These are phyloP conservation scores for Psidium friedrichsthalianum DNA, from an alignment of 345 rosid genomes.

Conservation along the genomic window DNA sequence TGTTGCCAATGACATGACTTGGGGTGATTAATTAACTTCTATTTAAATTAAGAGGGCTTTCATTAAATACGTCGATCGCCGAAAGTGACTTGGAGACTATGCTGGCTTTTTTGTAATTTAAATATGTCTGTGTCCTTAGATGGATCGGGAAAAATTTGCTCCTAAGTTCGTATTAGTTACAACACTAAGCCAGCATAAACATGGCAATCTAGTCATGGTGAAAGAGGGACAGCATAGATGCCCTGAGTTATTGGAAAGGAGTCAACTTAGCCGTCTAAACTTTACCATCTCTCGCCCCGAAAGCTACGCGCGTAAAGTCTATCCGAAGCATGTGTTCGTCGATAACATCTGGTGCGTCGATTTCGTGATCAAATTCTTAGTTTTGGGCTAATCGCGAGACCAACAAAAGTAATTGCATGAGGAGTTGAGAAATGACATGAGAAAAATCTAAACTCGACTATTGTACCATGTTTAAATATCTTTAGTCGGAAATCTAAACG, in stretches of 20 bases:
- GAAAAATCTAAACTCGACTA: neutral
- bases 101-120: neutral
- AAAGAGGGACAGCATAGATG: neutral
- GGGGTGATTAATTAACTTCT: neutral
- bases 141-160: neutral
- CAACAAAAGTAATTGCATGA: neutral
- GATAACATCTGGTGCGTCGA: neutral
- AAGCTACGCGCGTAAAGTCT: neutral
- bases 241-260: neutral
- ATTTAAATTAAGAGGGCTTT: neutral
- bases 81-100: neutral
- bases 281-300: neutral
- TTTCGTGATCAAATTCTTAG: neutral
- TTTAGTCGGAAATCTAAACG: neutral
- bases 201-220: neutral
- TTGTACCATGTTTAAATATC: neutral
- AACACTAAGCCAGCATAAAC: neutral
- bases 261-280: neutral
- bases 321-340: neutral
- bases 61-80: neutral
- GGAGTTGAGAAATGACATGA: neutral
- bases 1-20: neutral
- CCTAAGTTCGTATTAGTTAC: neutral
- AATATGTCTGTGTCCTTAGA: neutral
- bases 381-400: neutral